A percentile compares a stretch with the other conserved stretches of the same genome.
phyloP scores from a whole-genome alignment of 192 early-diverging fungal species.

The Coemansia furcata region DNA sequence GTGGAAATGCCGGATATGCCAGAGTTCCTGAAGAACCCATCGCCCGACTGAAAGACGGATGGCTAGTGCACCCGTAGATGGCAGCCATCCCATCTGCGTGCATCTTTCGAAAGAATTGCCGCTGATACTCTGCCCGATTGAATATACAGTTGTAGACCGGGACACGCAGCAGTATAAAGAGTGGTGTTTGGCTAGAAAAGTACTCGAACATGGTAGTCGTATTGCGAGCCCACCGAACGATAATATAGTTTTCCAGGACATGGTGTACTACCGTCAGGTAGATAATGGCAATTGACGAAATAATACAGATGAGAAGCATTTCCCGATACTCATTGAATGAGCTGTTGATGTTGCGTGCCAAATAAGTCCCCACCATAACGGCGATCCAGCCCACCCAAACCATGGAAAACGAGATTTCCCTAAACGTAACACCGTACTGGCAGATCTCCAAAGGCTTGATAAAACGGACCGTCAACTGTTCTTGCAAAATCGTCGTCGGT shows the following conservation, averaged over 20 bases:
- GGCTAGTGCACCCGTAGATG: conserved; percentile 14
- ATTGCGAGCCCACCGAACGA: conserved; percentile 26
- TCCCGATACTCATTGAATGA: conserved; percentile 51
- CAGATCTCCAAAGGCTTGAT: conserved; percentile 3
- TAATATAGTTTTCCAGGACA: conserved; percentile 17
- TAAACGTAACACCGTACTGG: conserved; percentile 21
- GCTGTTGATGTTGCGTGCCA: conserved; percentile 45
- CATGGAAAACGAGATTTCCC: conserved; percentile 34
- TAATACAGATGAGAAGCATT: conserved; percentile 31
- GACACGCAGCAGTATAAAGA: conserved; percentile 20
- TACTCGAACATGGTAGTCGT: conserved; percentile 23
- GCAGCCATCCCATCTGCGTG: conserved; percentile 35
- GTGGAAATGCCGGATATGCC: not conserved
- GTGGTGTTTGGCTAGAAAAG: conserved; percentile 21
- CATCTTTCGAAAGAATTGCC: conserved; percentile 42
- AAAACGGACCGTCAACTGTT: conserved; percentile 16
- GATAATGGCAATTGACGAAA: conserved; percentile 13
- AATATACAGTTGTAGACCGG: conserved; percentile 48
- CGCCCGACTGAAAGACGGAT: conserved; percentile 2
- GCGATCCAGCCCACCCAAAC: conserved; percentile 37
- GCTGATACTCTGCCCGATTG: conserved; percentile 17
- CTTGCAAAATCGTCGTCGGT: conserved; percentile 20
- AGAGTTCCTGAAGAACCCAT: not conserved
- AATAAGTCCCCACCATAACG: conserved; percentile 3
- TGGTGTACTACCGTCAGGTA: conserved; percentile 40